These are phyloP conservation scores for Mediolabrus comicus DNA, from an alignment of 108 stramenopile species.

Conservation along the genomic window DNA sequence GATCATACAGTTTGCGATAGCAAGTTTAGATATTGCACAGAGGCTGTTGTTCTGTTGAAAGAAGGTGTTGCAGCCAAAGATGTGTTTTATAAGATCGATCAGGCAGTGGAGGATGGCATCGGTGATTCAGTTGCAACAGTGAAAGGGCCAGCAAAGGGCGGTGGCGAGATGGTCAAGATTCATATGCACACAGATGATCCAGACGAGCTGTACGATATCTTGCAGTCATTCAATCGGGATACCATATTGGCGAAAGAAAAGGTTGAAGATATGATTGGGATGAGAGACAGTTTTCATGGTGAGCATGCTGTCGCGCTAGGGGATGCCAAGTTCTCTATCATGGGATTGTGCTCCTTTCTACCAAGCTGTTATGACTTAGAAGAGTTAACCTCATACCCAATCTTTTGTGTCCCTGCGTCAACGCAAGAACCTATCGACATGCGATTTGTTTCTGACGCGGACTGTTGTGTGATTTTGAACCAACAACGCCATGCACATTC, in stretches of 20 bases:
- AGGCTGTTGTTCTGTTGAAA: conserved; percentile 32
- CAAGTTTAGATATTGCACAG: conserved; percentile 35
- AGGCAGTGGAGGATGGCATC: not conserved
- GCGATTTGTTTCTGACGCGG: conserved; percentile 24
- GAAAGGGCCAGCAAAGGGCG: conserved; percentile 20
- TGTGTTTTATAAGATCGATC: conserved; percentile 10
- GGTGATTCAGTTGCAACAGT: conserved; percentile 35
- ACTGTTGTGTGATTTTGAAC: conserved; percentile 20
- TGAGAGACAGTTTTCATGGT: conserved; percentile 19
- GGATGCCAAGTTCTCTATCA: conserved; percentile 31
- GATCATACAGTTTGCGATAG: conserved; percentile 32
- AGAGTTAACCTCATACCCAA: conserved; percentile 15
- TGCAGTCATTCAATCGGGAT: conserved; percentile 27
- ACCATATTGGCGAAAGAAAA: conserved; percentile 30
- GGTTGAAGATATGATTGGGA: conserved; percentile 36
- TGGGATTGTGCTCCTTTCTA: conserved; percentile 17
- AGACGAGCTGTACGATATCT: conserved; percentile 8
- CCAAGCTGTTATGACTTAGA: not conserved
- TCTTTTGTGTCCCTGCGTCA: conserved; percentile 19
- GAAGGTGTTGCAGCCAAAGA: conserved; percentile 19
- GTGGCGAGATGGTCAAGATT: conserved; percentile 36
- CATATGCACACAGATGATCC: conserved; percentile 44
- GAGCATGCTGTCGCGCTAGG: conserved; percentile 3
- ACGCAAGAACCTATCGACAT: not conserved
- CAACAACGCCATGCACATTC: conserved; percentile 24